Evolutionary conservation across 2,329 filamentous ascomycete genomes (phyloP).

Genomic region (Ophiocordyceps sinensis): DNA sequence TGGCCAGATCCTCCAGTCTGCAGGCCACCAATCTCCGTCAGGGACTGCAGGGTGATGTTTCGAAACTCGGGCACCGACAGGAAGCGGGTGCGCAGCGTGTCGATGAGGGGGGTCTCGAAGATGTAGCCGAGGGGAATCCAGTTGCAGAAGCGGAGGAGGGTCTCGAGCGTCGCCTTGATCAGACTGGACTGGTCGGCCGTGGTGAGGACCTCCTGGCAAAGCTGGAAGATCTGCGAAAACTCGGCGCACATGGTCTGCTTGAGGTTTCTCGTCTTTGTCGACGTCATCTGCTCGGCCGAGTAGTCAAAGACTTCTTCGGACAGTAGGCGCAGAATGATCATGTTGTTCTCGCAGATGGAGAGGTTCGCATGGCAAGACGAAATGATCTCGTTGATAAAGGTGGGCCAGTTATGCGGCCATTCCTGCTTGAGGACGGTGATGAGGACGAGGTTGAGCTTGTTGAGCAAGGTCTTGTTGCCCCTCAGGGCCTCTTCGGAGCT

Average conservation of each 20-base stretch:
- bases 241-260: slow-evolving; percentile 99
- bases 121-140: slow-evolving; percentile 99
- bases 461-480: slow-evolving; percentile 75
- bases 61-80: slow-evolving; percentile 89
- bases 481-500: slow-evolving; percentile 77
- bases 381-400: slow-evolving; percentile 99
- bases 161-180: slow-evolving; percentile 94
- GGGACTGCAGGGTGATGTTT: slow-evolving; percentile 88
- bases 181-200: slow-evolving; percentile 79
- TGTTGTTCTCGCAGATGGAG: slow-evolving; percentile 99
- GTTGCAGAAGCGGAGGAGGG: slow-evolving; percentile 89
- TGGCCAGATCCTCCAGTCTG: slow-evolving; percentile 62
- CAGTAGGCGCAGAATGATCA: slow-evolving; percentile 88
- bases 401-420: slow-evolving; percentile 99
- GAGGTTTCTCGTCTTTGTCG: slow-evolving; percentile 84
- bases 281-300: slow-evolving; percentile 99
- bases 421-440: slow-evolving; percentile 98
- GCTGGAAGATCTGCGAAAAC: slow-evolving; percentile 95
- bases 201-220: slow-evolving; percentile 89
- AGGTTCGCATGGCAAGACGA: slow-evolving; percentile 89
- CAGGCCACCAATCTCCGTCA: slow-evolving; percentile 92
- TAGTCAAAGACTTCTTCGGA: slow-evolving; percentile 99
- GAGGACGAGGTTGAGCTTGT: slow-evolving; percentile 96
- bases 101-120: slow-evolving; percentile 93
- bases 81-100: slow-evolving; percentile 84